Percentiles rank a stretch among this genome's conserved stretches.
phyloP scores from a whole-genome alignment of 257 asterid species.

The Paulownia fortunei region DNA sequence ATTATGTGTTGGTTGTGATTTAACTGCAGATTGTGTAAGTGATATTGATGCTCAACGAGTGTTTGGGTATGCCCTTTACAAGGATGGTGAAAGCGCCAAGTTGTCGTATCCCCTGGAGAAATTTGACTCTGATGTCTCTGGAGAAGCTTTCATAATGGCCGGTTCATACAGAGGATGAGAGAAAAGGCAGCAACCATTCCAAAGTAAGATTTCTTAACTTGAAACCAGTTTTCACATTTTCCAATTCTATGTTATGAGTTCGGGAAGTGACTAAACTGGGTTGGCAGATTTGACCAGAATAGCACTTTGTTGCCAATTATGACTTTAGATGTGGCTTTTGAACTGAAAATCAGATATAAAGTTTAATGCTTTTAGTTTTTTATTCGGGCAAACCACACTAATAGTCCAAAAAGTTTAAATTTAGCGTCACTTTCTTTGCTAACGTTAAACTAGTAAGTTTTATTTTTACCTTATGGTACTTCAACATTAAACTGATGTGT shows the following conservation, averaged over 20 bases:
- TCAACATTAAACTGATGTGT: not conserved
- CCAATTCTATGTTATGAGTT: not conserved
- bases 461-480: too few relatives aligned
- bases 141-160: constrained; percentile 76
- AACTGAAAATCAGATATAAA: not conserved
- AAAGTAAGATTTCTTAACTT: constrained; percentile 41
- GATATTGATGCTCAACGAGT: constrained; percentile 66
- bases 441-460: too few relatives aligned
- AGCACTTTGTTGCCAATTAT: not conserved
- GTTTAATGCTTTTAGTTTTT: not conserved
- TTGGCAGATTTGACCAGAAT: not conserved
- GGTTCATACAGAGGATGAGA: constrained; percentile 70
- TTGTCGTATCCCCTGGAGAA: constrained; percentile 66
- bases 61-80: constrained; percentile 60
- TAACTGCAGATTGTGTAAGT: constrained; percentile 52
- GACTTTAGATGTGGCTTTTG: not conserved
- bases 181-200: constrained; percentile 63
- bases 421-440: too few relatives aligned
- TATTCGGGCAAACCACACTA: too few relatives aligned
- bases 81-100: constrained; percentile 52
- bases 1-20: not conserved
- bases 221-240: not conserved
- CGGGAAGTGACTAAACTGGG: not conserved
- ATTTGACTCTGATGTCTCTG: constrained; percentile 58
- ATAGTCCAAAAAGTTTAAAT: too few relatives aligned